Evolutionary conservation across 163 green algal species (phyloP).

Genomic region (Scenedesmus sp.): DNA sequence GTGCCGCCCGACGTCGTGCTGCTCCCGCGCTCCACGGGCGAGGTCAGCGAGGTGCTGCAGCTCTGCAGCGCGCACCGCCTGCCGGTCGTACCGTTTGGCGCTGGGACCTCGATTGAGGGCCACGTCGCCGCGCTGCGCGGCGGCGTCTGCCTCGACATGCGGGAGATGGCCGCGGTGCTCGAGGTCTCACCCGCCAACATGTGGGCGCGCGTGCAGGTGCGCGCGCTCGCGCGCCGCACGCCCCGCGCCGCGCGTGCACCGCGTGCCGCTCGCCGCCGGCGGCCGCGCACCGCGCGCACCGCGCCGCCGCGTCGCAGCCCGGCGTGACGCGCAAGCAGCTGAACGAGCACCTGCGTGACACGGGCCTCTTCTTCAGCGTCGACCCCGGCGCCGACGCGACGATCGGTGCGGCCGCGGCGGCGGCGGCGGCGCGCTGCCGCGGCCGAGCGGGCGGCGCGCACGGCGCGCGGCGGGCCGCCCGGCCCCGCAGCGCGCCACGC

Average conservation of each 20-base stretch:
- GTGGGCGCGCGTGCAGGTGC: conserved; percentile 70
- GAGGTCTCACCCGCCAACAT: conserved; percentile 65
- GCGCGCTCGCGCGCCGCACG: background rate
- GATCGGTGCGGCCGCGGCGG: conserved; percentile 76
- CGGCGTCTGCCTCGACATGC: conserved; percentile 74
- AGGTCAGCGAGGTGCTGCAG: conserved; percentile 53
- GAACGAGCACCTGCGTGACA: conserved; percentile 64
- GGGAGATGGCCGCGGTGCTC: conserved; percentile 62
- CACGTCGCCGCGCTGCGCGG: conserved; percentile 70
- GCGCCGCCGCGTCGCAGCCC: conserved; percentile 54
- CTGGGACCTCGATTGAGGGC: conserved; percentile 78
- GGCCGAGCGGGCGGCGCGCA: too few relatives aligned
- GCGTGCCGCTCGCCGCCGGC: conserved; percentile 14
- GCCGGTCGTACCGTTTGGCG: conserved; percentile 71
- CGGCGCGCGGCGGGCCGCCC: too few relatives aligned
- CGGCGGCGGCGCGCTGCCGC: too few relatives aligned
- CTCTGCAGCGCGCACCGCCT: conserved; percentile 44
- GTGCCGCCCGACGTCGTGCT: conserved; percentile 56
- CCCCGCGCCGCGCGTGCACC: background rate
- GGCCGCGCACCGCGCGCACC: too few relatives aligned
- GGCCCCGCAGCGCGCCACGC: too few relatives aligned
- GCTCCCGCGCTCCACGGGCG: conserved; percentile 48
- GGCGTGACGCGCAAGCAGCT: conserved; percentile 72
- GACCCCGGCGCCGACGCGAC: conserved; percentile 82
- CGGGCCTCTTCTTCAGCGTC: conserved; percentile 75